phyloP scores from a whole-genome alignment of 257 asterid genomes.

The Solanum gandarillasii region DNA sequence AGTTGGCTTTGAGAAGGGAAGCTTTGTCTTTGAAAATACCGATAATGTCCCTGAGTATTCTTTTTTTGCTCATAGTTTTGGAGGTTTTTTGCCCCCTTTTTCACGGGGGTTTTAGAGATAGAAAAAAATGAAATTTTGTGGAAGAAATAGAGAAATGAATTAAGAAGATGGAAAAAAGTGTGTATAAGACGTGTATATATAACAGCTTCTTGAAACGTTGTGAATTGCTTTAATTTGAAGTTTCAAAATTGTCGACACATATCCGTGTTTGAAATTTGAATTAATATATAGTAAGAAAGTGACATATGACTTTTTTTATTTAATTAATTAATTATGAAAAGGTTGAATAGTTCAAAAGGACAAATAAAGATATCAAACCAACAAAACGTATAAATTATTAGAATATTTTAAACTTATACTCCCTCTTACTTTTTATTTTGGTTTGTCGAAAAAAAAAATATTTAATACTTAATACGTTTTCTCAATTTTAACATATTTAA shows the following conservation, averaged over 20 bases:
- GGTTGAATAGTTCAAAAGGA: neutral
- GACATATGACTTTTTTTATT: neutral
- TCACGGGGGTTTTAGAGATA: neutral
- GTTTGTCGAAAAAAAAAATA: too few species aligned
- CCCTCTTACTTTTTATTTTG: too few species aligned
- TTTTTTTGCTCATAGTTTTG: neutral
- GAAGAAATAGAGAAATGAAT: neutral
- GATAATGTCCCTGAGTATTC: constrained; percentile 10
- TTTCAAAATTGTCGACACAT: neutral
- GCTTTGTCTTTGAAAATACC: constrained; percentile 27
- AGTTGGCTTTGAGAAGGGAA: constrained; percentile 21
- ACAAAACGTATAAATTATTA: neutral
- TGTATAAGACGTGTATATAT: neutral
- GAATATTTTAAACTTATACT: neutral
- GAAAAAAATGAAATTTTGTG: neutral
- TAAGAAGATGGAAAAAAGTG: neutral
- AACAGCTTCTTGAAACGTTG: neutral
- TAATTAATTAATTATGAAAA: neutral
- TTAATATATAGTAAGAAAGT: neutral
- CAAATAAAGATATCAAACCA: neutral
- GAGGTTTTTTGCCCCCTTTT: neutral
- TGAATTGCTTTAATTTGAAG: neutral
- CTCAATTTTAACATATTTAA: neutral
- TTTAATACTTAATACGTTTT: too few species aligned
- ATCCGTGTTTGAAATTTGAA: neutral